Base-by-base conservation (phyloP, 768 basidiomycete genomes). In the Tylopilus sp. region DNA sequence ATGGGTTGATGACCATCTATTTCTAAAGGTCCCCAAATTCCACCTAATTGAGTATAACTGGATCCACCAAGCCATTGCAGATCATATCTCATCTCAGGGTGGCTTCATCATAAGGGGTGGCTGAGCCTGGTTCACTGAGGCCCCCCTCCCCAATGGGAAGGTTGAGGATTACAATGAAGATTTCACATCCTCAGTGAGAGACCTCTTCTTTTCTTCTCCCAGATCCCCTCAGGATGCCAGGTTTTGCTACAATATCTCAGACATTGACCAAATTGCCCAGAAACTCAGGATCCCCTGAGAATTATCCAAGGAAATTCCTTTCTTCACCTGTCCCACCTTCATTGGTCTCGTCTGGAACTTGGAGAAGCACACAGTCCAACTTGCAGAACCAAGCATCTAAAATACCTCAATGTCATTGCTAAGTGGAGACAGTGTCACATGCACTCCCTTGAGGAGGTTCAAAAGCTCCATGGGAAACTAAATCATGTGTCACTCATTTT, bases 1-100 rank as follows among this genome's bases (percentile, higher is more conserved):
- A 13, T 60, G 71, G 69, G 72, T 73, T 0, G 74, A 72, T 41
- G 63, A 71, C 43, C 67, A 71, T 17, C 10, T 69, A 0, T 72
- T 69, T 61, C 48, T 71, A 0, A 0, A 28, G 0, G 44, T 53
- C 10, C 45, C 31, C 2, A 14, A 3, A 3, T 0, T 1, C 0
- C 2, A 3, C 2, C 41, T 52, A 0, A 0, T 2, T 4, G 0
- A 2, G 0, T 52, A 48, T 34, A 52, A 56, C 6, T 2, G 0
- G 1, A 0, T 4, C 3, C 4, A 22, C 1, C 1, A 3, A 1
- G 0, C 7, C 0, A 8, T 7, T 11, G 29, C 38, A 4, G 8
- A 30, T 3, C 4, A 3, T 0, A 50, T 42, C 8, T 2, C 8
- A 5, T 3, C 17, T 1, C 1, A 2, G 2, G 1, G 3, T 2